phyloP scores from a whole-genome alignment of 2,329 filamentous ascomycete species.

The Calonectria naviculata region DNA sequence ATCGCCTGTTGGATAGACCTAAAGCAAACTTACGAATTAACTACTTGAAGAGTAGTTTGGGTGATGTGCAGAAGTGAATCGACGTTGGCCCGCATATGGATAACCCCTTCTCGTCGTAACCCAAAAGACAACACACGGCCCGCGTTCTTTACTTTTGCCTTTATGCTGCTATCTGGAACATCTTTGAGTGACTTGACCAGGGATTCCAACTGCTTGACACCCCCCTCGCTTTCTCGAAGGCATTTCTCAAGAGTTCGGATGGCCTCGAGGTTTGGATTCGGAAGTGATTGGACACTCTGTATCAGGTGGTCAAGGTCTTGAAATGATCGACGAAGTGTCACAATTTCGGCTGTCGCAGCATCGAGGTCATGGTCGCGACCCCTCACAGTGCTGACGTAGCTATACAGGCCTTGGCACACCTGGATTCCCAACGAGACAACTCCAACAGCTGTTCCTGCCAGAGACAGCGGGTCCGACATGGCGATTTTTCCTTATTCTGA shows the following conservation, averaged over 20 bases:
- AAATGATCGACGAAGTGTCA: not conserved
- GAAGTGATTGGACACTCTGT: not conserved
- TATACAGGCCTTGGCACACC: slow-evolving; percentile 1
- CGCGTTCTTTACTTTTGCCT: slow-evolving; percentile 3
- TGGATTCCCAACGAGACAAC: slow-evolving; percentile 8
- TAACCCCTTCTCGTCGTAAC: not conserved
- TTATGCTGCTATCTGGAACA: not conserved
- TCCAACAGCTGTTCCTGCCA: slow-evolving; percentile 10
- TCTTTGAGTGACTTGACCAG: not conserved
- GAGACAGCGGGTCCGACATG: slow-evolving; percentile 9
- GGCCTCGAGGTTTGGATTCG: not conserved
- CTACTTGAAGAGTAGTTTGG: not conserved
- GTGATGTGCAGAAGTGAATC: not conserved
- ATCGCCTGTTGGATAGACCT: not conserved
- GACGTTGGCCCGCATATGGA: not conserved
- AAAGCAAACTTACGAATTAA: slow-evolving; percentile 1
- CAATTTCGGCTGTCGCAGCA: not conserved
- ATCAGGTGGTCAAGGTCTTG: not conserved
- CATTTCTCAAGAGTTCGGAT: slow-evolving; percentile 6
- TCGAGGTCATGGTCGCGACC: slow-evolving; percentile 2
- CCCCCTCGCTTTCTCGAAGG: not conserved
- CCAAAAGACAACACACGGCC: not conserved
- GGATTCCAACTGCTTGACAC: not conserved
- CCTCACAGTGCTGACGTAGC: not conserved
- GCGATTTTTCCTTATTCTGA: not conserved